A percentile compares a stretch with the other conserved stretches of the same genome.
These are phyloP conservation scores for Fusarium abutilonis DNA, from an alignment of 2,329 filamentous ascomycete genomes.

Conservation along the genomic window DNA sequence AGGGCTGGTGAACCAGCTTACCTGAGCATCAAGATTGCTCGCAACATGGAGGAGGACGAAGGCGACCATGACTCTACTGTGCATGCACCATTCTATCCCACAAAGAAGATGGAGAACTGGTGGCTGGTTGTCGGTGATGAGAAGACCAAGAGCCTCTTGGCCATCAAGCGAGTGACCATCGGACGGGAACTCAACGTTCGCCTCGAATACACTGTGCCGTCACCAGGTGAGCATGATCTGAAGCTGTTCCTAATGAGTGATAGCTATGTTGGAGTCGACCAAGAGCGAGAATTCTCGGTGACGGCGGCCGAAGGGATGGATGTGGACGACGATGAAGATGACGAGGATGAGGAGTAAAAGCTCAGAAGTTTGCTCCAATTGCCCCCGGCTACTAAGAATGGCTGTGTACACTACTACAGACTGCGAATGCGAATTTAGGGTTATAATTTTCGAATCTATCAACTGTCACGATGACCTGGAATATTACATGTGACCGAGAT, in stretches of 20 bases:
- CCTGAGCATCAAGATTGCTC: constrained; percentile 83
- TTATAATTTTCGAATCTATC: constrained; percentile 41
- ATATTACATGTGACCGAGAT: constrained; percentile 37
- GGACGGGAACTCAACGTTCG: constrained; percentile 79
- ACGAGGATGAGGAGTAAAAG: constrained; percentile 63
- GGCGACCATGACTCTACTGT: constrained; percentile 80
- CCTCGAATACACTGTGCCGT: constrained; percentile 88
- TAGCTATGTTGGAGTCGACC: constrained; percentile 95
- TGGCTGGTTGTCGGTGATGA: constrained; percentile 97
- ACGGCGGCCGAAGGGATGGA: constrained; percentile 93
- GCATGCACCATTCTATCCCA: constrained; percentile 94
- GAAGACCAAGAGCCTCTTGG: constrained; percentile 84
- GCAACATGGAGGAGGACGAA: constrained; percentile 75
- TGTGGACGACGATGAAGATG: constrained; percentile 87
- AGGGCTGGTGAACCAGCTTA: constrained; percentile 83
- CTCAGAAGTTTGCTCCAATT: constrained; percentile 25
- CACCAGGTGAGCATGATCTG: constrained; percentile 83
- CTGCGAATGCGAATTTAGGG: constrained; percentile 45
- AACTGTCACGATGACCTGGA: constrained; percentile 28
- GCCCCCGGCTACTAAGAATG: constrained; percentile 35
- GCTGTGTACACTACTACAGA: constrained; percentile 49
- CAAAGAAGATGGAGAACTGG: constrained; percentile 95
- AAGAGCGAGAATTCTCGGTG: constrained; percentile 89
- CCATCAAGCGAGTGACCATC: constrained; percentile 94
- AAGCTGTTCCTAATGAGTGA: constrained; percentile 97